Evolutionary conservation across 2,329 filamentous ascomycete genomes (phyloP).

Genomic region (Lizonia empirigonia): DNA sequence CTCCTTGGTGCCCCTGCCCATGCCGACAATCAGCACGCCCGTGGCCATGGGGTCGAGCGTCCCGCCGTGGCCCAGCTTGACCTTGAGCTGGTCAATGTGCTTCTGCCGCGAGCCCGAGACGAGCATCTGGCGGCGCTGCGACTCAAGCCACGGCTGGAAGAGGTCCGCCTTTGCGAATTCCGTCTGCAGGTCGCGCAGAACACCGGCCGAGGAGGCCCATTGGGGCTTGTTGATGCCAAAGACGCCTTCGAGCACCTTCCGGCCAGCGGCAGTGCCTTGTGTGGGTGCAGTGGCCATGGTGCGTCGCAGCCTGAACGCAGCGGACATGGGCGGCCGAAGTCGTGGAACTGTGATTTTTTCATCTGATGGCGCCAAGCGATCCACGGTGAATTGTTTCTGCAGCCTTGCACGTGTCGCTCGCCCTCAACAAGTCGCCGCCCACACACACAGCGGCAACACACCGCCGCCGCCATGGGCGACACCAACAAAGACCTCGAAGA

Average conservation of each 20-base stretch:
- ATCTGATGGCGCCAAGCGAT: conserved; percentile 19
- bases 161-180: conserved; percentile 80
- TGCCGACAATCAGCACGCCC: conserved; percentile 85
- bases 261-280: conserved; percentile 21
- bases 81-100: conserved; percentile 60
- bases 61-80: conserved; percentile 96
- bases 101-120: conserved; percentile 60
- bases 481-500: conserved; percentile 51
- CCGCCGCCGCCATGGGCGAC: conserved; percentile 40
- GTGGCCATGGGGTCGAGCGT: conserved; percentile 94
- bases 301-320: conserved; percentile 21
- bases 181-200: conserved; percentile 83
- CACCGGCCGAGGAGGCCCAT: conserved; percentile 85
- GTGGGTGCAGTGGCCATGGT: conserved; percentile 37
- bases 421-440: no score
- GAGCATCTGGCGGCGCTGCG: conserved; percentile 65
- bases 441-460: background rate
- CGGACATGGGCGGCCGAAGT: conserved; percentile 29
- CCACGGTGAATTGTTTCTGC: conserved; percentile 22
- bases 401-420: conserved; percentile 14
- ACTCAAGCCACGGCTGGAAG: conserved; percentile 77
- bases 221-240: conserved; percentile 89
- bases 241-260: conserved; percentile 65
- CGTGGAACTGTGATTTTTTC: conserved; percentile 6
- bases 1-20: conserved; percentile 85